Evolutionary conservation across 306 rosid species (phyloP).

Genomic region (Cicer yamashitae): DNA sequence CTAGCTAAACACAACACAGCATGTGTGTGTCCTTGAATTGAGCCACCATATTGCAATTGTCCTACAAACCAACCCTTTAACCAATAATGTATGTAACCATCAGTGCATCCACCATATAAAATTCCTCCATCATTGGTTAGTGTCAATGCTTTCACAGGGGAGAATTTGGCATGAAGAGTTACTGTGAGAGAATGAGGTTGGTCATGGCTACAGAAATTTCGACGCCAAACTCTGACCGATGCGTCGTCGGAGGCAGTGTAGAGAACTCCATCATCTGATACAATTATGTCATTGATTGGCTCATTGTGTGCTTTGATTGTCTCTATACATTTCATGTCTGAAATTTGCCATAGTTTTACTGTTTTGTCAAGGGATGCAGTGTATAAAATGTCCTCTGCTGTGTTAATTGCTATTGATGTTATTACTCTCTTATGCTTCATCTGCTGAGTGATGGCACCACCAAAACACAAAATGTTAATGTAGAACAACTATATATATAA

Average conservation of each 20-base stretch:
- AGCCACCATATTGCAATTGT: constrained; percentile 83
- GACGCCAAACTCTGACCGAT: constrained; percentile 80
- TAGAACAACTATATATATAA: no score
- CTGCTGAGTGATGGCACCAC: constrained; percentile 44
- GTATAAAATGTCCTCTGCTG: constrained; percentile 77
- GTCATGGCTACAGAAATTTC: constrained; percentile 67
- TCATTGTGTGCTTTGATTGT: constrained; percentile 80
- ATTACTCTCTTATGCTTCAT: constrained; percentile 79
- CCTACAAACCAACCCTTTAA: constrained; percentile 82
- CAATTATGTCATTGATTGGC: constrained; percentile 66
- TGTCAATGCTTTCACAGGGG: constrained; percentile 77
- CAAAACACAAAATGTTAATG: neutral
- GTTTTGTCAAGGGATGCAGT: constrained; percentile 85
- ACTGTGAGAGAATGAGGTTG: constrained; percentile 80
- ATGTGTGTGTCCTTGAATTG: constrained; percentile 93
- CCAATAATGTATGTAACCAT: constrained; percentile 93
- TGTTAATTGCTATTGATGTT: constrained; percentile 80
- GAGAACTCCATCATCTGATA: constrained; percentile 74
- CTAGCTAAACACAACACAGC: constrained; percentile 78
- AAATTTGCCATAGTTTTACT: constrained; percentile 81
- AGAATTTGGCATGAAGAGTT: constrained; percentile 72
- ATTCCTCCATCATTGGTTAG: constrained; percentile 58
- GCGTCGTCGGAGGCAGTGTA: constrained; percentile 91
- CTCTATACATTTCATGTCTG: constrained; percentile 88
- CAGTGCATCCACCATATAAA: constrained; percentile 85